Conservation (phyloP, 2,329 filamentous ascomycete genomes). For the Paracoccidioides lutzii region DNA sequence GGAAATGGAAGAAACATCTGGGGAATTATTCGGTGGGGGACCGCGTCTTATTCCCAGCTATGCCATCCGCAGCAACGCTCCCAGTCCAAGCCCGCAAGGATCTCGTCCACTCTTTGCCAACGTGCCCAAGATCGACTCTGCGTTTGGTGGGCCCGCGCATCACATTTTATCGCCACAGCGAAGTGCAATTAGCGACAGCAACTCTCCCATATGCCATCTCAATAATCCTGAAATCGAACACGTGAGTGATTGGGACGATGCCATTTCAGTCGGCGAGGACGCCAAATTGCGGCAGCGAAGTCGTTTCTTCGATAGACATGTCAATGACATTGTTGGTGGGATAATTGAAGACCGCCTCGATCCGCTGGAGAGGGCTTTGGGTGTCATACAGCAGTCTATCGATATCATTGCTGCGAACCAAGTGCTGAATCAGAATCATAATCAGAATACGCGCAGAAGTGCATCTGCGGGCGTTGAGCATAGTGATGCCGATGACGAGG, state of each 20-base stretch:
- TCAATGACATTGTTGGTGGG: slow-evolving; percentile 72
- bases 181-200: slow-evolving; percentile 44
- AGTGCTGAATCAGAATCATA: slow-evolving; percentile 22
- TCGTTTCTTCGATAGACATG: slow-evolving; percentile 79
- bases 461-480: slow-evolving; percentile 56
- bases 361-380: slow-evolving; percentile 69
- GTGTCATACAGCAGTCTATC: slow-evolving; percentile 60
- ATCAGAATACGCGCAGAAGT: slow-evolving; percentile 35
- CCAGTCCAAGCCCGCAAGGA: slow-evolving; percentile 57
- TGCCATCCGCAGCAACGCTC: slow-evolving; percentile 51
- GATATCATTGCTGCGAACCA: slow-evolving; percentile 45
- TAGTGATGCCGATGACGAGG: slow-evolving; percentile 91
- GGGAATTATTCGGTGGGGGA: not conserved
- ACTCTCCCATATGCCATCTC: slow-evolving; percentile 48
- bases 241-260: slow-evolving; percentile 84
- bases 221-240: slow-evolving; percentile 50
- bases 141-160: slow-evolving; percentile 28
- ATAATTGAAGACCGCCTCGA: slow-evolving; percentile 63
- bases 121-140: slow-evolving; percentile 25
- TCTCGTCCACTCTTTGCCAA: slow-evolving; percentile 38
- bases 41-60: slow-evolving; percentile 8
- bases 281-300: slow-evolving; percentile 69
- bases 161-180: slow-evolving; percentile 45
- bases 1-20: slow-evolving; percentile 4
- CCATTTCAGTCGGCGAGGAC: slow-evolving; percentile 70